phyloP scores from a whole-genome alignment of 306 rosid genomes.

The Mucuna pruriens region DNA sequence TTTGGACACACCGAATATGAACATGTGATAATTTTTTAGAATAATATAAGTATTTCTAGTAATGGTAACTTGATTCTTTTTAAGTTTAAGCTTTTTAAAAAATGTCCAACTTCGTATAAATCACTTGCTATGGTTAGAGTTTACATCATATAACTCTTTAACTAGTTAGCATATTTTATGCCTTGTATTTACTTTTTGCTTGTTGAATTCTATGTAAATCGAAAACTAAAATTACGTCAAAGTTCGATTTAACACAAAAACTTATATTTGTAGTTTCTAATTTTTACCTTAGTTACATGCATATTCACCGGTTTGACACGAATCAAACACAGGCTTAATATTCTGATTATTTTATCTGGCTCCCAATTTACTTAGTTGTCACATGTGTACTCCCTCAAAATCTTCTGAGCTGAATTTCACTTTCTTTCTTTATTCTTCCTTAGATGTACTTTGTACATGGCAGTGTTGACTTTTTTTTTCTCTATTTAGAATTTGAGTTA shows the following conservation, averaged over 20 bases:
- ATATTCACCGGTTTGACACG: no score
- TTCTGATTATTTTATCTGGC: background rate
- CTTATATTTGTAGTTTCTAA: no score
- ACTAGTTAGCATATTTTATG: background rate
- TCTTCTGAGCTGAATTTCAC: background rate
- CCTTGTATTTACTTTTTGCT: background rate
- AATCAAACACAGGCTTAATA: background rate
- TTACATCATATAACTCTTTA: background rate
- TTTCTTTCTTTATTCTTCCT: background rate
- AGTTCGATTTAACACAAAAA: no score
- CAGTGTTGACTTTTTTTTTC: slow-evolving; percentile 9
- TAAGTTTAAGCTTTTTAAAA: background rate
- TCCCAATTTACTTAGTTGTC: background rate
- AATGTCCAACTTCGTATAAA: background rate
- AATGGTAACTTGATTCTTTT: background rate
- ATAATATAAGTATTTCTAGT: background rate
- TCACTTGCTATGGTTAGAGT: background rate
- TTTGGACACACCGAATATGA: no score
- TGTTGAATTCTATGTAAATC: no score
- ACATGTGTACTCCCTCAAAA: background rate
- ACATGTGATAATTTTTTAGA: background rate
- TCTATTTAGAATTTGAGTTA: background rate
- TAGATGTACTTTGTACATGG: slow-evolving; percentile 18
- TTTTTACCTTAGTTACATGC: no score
- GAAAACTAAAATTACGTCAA: no score